Conservation (phyloP, 116 monocot species). For the Zostera marina region DNA sequence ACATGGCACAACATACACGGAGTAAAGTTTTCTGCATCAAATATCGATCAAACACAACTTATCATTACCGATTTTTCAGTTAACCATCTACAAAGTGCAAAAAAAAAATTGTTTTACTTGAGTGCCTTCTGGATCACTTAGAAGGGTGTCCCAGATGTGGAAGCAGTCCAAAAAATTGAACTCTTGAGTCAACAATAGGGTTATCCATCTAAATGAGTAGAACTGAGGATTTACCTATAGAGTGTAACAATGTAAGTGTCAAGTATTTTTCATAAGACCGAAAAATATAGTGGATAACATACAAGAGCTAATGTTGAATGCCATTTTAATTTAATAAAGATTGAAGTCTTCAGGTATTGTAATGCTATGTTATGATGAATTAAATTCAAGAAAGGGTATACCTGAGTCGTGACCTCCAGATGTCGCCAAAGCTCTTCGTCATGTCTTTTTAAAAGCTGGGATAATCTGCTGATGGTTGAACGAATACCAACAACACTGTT, state of each 20-base stretch:
- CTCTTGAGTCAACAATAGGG: slow-evolving; percentile 73
- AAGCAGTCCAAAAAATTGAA: slow-evolving; percentile 70
- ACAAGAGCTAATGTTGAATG: too few species aligned
- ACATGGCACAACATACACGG: slow-evolving; percentile 80
- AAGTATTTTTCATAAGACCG: background rate
- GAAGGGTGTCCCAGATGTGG: slow-evolving; percentile 79
- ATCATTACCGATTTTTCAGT: too few species aligned
- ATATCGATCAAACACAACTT: too few species aligned
- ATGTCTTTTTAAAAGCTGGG: slow-evolving; percentile 64
- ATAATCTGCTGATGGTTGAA: slow-evolving; percentile 54
- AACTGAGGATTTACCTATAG: slow-evolving; percentile 91
- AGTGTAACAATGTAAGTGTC: background rate
- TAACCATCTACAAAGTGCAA: background rate
- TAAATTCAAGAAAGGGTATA: slow-evolving; percentile 10
- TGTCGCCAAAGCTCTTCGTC: slow-evolving; percentile 94
- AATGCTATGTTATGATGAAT: background rate
- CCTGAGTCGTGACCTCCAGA: slow-evolving; percentile 76
- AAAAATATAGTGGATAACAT: background rate
- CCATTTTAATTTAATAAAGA: too few species aligned
- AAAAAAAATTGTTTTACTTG: slow-evolving; percentile 26
- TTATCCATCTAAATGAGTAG: slow-evolving; percentile 98
- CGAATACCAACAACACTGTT: slow-evolving; percentile 89
- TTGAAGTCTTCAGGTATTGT: background rate
- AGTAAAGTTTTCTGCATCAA: slow-evolving; percentile 64
- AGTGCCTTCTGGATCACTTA: slow-evolving; percentile 82